These are phyloP conservation scores for Xerocomus brunneocitrinus DNA, from an alignment of 768 basidiomycete species.

Conservation along the genomic window DNA sequence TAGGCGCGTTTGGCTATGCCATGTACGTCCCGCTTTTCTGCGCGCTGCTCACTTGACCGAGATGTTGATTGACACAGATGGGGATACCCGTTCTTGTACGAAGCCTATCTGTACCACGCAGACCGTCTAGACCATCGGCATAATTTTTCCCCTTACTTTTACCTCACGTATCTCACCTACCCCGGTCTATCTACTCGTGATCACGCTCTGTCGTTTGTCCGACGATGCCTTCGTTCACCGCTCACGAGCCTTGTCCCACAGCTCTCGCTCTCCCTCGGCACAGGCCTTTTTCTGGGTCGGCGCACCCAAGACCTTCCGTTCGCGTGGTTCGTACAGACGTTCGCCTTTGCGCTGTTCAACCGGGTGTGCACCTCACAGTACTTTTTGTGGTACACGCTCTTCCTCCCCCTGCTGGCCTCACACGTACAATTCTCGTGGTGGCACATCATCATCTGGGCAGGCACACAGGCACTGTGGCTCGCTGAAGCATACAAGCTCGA, in stretches of 20 bases:
- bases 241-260: conserved; percentile 83
- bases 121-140: conserved; percentile 93
- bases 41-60: neutral
- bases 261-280: conserved; percentile 61
- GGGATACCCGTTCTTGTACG: conserved; percentile 88
- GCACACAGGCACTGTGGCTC: conserved; percentile 84
- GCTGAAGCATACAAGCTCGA: conserved; percentile 88
- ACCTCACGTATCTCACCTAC: conserved; percentile 86
- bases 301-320: conserved; percentile 61
- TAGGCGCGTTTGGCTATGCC: conserved; percentile 65
- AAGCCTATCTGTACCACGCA: conserved; percentile 91
- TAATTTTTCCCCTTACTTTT: conserved; percentile 98
- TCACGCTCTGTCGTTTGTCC: conserved; percentile 32
- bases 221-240: conserved; percentile 57
- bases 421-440: conserved; percentile 48
- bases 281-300: conserved; percentile 69
- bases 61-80: conserved; percentile 50
- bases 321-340: conserved; percentile 90
- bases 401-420: conserved; percentile 80
- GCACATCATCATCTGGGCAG: conserved; percentile 62
- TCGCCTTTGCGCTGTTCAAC: conserved; percentile 91
- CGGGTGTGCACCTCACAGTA: conserved; percentile 99
- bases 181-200: conserved; percentile 33
- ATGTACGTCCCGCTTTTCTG: conserved; percentile 51
- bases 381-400: conserved; percentile 93